phyloP scores from a whole-genome alignment of 495 filamentous ascomycete species.

The Penicillium roqueforti region DNA sequence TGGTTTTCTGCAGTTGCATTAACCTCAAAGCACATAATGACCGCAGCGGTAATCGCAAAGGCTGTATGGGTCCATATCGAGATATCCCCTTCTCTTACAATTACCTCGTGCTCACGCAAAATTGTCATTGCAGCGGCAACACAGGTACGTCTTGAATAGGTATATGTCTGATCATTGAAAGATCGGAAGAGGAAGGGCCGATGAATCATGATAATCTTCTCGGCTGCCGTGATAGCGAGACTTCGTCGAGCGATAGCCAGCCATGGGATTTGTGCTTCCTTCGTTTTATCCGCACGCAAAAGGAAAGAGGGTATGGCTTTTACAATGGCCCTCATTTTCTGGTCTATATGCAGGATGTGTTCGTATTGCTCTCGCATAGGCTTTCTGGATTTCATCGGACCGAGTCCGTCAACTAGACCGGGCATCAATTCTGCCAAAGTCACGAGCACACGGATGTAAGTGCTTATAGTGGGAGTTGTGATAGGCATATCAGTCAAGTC shows the following conservation, averaged over 20 bases:
- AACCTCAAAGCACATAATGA: slow-evolving; percentile 31
- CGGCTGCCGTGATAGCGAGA: slow-evolving; percentile 40
- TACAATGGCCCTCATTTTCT: slow-evolving; percentile 38
- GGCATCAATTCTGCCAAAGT: slow-evolving; percentile 41
- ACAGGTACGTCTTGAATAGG: slow-evolving; percentile 41
- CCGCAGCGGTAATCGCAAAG: slow-evolving; percentile 30
- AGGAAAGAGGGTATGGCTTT: slow-evolving; percentile 31
- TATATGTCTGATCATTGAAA: slow-evolving; percentile 38
- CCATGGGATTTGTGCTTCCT: slow-evolving; percentile 37
- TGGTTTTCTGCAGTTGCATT: slow-evolving; percentile 20
- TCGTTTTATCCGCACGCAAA: slow-evolving; percentile 21
- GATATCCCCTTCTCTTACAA: slow-evolving; percentile 28
- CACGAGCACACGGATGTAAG: slow-evolving; percentile 37
- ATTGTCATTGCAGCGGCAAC: slow-evolving; percentile 45
- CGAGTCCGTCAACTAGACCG: slow-evolving; percentile 36
- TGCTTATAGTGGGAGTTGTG: slow-evolving; percentile 35
- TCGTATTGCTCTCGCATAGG: slow-evolving; percentile 37
- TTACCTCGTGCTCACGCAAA: slow-evolving; percentile 36
- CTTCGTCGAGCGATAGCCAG: slow-evolving; percentile 37
- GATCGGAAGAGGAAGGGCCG: slow-evolving; percentile 43
- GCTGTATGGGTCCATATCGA: slow-evolving; percentile 34
- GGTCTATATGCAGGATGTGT: slow-evolving; percentile 40
- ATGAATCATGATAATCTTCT: slow-evolving; percentile 53
- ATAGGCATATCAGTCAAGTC: slow-evolving; percentile 32
- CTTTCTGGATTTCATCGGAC: slow-evolving; percentile 28